Evolutionary conservation across 192 early-diverging fungal genomes (phyloP).

Genomic region (Gaertneriomyces sp.): DNA sequence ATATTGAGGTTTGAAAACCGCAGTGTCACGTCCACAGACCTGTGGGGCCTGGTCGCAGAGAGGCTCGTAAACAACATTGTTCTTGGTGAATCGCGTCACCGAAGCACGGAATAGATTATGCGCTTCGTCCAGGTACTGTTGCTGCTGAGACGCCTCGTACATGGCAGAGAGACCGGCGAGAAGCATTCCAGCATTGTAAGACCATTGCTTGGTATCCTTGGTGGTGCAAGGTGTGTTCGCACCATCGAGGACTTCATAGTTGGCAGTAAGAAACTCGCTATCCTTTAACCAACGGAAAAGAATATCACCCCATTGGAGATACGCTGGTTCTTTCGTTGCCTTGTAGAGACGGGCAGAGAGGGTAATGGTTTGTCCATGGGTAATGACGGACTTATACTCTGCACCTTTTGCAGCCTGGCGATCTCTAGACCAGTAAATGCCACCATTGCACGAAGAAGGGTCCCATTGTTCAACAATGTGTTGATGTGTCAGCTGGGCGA

Average conservation of each 20-base stretch:
- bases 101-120: constrained; percentile 7
- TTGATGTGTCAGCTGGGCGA: constrained; percentile 33
- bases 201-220: constrained; percentile 1
- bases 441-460: constrained; percentile 35
- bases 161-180: constrained; percentile 25
- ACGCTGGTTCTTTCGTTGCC: constrained; percentile 28
- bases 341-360: constrained; percentile 34
- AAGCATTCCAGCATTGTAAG: constrained; percentile 20
- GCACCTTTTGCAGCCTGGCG: constrained; percentile 19
- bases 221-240: constrained; percentile 11
- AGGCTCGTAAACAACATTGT: constrained; percentile 19
- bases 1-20: constrained; percentile 12
- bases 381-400: constrained; percentile 41
- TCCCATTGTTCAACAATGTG: constrained; percentile 45
- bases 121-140: constrained; percentile 22
- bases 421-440: constrained; percentile 45
- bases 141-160: constrained; percentile 27
- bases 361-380: constrained; percentile 37
- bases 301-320: constrained; percentile 25
- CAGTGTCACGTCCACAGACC: constrained; percentile 10
- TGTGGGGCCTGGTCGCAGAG: constrained; percentile 7
- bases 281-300: constrained; percentile 39
- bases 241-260: constrained; percentile 26
- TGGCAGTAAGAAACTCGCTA: constrained; percentile 16
- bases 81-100: constrained; percentile 13